Percentiles rank a stretch among this genome's conserved stretches.
Conservation (phyloP, 805 yeast species). For the Ogataea kodamae region DNA sequence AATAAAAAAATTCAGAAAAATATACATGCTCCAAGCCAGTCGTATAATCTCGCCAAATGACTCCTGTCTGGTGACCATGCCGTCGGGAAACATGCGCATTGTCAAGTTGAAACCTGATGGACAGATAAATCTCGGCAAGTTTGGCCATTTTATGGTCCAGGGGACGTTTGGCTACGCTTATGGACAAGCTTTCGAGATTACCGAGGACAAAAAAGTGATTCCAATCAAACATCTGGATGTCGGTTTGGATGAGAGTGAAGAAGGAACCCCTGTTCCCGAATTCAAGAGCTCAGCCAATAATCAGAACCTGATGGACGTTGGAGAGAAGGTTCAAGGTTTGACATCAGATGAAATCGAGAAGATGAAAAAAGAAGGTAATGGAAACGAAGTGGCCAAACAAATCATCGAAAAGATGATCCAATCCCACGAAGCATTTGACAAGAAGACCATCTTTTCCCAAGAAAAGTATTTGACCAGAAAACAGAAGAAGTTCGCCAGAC, state of each 20-base stretch:
- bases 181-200: conserved; percentile 87
- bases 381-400: conserved; percentile 61
- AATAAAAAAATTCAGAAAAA: conserved; percentile 4
- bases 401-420: conserved; percentile 80
- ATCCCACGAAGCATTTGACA: conserved; percentile 81
- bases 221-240: conserved; percentile 42
- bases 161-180: conserved; percentile 75
- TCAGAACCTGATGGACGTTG: conserved; percentile 62
- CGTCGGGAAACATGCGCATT: conserved; percentile 75
- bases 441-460: conserved; percentile 85
- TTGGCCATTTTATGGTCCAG: conserved; percentile 78
- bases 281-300: conserved; percentile 52
- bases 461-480: conserved; percentile 89
- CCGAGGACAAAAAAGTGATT: conserved; percentile 48
- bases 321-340: conserved; percentile 69
- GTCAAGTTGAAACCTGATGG: conserved; percentile 62
- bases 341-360: conserved; percentile 79
- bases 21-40: conserved; percentile 3
- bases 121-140: conserved; percentile 77
- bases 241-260: conserved; percentile 27
- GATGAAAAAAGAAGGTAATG: conserved; percentile 68
- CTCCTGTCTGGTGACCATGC: conserved; percentile 66
- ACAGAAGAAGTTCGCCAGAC: conserved; percentile 83
- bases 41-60: conserved; percentile 36
- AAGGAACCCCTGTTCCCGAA: conserved; percentile 24